Evolutionary conservation across 2,329 filamentous ascomycete genomes (phyloP).

Genomic region (Trichoderma guizhouense): DNA sequence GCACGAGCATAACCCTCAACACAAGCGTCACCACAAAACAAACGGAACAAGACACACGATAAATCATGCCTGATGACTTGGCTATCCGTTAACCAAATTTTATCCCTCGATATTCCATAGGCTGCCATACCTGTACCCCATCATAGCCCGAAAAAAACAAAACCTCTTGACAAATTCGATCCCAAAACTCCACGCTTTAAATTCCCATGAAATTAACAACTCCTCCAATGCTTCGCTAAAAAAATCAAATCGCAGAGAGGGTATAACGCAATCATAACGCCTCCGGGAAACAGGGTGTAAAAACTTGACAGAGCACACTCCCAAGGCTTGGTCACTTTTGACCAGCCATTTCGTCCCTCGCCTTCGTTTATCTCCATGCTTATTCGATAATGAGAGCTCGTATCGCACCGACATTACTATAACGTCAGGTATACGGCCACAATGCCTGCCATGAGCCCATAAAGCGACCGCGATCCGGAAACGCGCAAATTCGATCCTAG

Average conservation of each 20-base stretch:
- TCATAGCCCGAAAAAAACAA: not conserved
- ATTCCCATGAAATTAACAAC: not conserved
- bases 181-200: constrained; percentile 1
- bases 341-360: not conserved
- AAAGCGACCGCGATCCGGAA: not conserved
- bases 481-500: not conserved
- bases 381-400: not conserved
- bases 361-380: not conserved
- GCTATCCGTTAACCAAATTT: not conserved
- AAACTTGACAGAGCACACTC: not conserved
- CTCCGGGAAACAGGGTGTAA: not conserved
- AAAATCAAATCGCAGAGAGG: not conserved
- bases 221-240: constrained; percentile 12
- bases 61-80: not conserved
- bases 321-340: not conserved
- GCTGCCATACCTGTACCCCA: not conserved
- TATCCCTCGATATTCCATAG: not conserved
- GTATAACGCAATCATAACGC: constrained; percentile 4
- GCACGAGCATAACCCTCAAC: not conserved
- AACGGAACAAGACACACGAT: not conserved
- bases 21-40: not conserved
- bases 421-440: not conserved
- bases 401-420: not conserved
- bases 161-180: not conserved
- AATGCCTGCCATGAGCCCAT: not conserved